phyloP scores from a whole-genome alignment of 164 flowering plant genomes.

The Euptelea pleiosperma region DNA sequence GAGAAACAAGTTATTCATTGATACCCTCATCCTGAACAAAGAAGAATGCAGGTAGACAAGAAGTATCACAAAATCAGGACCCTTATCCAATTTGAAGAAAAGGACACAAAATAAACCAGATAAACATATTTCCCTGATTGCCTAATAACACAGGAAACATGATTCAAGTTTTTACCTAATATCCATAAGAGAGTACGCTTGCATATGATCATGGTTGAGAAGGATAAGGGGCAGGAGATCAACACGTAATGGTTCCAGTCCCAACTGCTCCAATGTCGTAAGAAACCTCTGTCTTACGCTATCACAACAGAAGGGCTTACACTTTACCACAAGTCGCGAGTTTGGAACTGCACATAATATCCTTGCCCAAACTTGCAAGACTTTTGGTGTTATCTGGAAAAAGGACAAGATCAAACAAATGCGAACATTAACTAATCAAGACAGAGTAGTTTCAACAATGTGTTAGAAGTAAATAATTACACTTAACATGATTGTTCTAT shows the following conservation, averaged over 20 bases:
- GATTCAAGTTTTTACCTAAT: constrained; percentile 56
- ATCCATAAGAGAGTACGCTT: constrained; percentile 95
- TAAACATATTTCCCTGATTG: too few species aligned
- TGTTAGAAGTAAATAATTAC: neutral
- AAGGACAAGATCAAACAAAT: neutral
- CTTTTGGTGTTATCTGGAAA: constrained; percentile 92
- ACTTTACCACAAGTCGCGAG: constrained; percentile 94
- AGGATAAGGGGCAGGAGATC: constrained; percentile 96
- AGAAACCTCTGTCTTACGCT: constrained; percentile 86
- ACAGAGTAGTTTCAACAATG: neutral
- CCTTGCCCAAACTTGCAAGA: constrained; percentile 94
- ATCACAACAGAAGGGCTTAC: constrained; percentile 96
- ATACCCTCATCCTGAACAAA: too few species aligned
- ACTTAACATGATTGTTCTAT: neutral
- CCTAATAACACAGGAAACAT: neutral
- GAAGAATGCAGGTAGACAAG: too few species aligned
- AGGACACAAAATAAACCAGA: too few species aligned
- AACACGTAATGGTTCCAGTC: constrained; percentile 87
- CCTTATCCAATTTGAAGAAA: too few species aligned
- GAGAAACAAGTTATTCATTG: too few species aligned
- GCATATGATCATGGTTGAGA: constrained; percentile 98
- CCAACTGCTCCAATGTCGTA: constrained; percentile 82
- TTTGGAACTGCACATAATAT: constrained; percentile 92
- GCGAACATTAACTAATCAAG: constrained; percentile 1
- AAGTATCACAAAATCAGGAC: too few species aligned